Evolutionary conservation across 495 filamentous ascomycete genomes (phyloP).

Genomic region (Letharia lupina): DNA sequence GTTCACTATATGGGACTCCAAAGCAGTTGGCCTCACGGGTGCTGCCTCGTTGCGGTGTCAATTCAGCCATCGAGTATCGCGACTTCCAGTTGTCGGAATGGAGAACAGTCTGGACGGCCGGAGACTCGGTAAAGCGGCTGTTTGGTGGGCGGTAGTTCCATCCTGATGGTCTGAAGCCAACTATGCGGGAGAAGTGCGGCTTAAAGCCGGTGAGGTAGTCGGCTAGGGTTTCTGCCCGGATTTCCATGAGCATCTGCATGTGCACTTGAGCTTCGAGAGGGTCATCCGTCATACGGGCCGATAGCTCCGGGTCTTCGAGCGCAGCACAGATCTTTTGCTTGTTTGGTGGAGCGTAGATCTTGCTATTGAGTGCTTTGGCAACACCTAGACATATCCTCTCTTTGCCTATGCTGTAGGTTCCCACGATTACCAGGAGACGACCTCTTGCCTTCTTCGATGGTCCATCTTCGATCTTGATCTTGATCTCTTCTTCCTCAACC

Average conservation of each 20-base stretch:
- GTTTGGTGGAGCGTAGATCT: conserved; percentile 77
- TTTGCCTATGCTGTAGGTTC: conserved; percentile 97
- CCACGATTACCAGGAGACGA: conserved; percentile 82
- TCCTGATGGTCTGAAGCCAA: conserved; percentile 87
- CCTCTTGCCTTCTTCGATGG: conserved; percentile 33
- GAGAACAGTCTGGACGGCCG: conserved; percentile 59
- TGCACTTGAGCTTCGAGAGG: conserved; percentile 87
- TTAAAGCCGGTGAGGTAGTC: conserved; percentile 76
- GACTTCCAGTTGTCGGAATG: conserved; percentile 65
- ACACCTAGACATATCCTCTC: conserved; percentile 92
- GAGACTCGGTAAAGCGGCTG: conserved; percentile 53
- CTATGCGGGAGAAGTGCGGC: conserved; percentile 69
- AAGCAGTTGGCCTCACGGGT: conserved; percentile 70
- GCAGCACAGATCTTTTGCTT: conserved; percentile 79
- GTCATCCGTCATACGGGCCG: conserved; percentile 63
- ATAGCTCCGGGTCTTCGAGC: conserved; percentile 78
- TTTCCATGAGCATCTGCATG: conserved; percentile 92
- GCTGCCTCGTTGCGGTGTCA: conserved; percentile 72
- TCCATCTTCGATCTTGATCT: conserved; percentile 27
- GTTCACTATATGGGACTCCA: conserved; percentile 90
- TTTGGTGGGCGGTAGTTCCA: conserved; percentile 81
- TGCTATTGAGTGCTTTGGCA: conserved; percentile 73
- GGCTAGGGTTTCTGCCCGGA: conserved; percentile 74
- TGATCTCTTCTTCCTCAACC: conserved; percentile 25
- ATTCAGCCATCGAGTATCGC: conserved; percentile 52